phyloP scores from a whole-genome alignment of 164 flowering plant genomes.

The Annona cherimola region DNA sequence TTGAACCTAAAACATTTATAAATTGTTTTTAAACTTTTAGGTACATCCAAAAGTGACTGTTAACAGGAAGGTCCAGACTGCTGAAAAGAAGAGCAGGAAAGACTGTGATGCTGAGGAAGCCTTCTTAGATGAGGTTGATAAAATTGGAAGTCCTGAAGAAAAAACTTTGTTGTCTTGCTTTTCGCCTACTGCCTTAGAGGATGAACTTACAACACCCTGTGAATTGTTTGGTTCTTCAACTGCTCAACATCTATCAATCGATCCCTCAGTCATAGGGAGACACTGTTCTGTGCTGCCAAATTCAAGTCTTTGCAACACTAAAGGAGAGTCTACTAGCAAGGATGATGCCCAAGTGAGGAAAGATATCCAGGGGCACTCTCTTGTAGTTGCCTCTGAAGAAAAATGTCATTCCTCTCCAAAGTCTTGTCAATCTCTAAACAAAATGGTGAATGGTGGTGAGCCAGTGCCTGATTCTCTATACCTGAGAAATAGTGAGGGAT shows the following conservation, averaged over 20 bases:
- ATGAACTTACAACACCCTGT: constrained; percentile 17
- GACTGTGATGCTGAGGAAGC: constrained; percentile 33
- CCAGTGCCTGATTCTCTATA: not conserved
- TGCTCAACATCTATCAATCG: constrained; percentile 12
- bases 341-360: constrained; percentile 11
- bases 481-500: not conserved
- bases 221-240: constrained; percentile 19
- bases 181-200: constrained; percentile 18
- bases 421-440: constrained; percentile 3
- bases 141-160: constrained; percentile 18
- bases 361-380: constrained; percentile 14
- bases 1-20: constrained; percentile 19
- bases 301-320: constrained; percentile 17
- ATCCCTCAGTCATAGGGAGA: constrained; percentile 1
- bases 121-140: constrained; percentile 15
- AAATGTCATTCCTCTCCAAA: constrained; percentile 8
- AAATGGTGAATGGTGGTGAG: not conserved
- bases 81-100: constrained; percentile 49
- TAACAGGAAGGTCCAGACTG: constrained; percentile 32
- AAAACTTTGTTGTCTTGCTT: constrained; percentile 24
- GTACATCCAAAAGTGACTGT: constrained; percentile 30
- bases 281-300: constrained; percentile 5
- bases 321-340: constrained; percentile 11
- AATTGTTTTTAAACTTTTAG: constrained; percentile 34
- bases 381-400: constrained; percentile 8